Percentiles rank a stretch among this genome's conserved stretches.
Evolutionary conservation across 1,284 basidiomycete species (phyloP).

Genomic region (Ustilago trichophora): DNA sequence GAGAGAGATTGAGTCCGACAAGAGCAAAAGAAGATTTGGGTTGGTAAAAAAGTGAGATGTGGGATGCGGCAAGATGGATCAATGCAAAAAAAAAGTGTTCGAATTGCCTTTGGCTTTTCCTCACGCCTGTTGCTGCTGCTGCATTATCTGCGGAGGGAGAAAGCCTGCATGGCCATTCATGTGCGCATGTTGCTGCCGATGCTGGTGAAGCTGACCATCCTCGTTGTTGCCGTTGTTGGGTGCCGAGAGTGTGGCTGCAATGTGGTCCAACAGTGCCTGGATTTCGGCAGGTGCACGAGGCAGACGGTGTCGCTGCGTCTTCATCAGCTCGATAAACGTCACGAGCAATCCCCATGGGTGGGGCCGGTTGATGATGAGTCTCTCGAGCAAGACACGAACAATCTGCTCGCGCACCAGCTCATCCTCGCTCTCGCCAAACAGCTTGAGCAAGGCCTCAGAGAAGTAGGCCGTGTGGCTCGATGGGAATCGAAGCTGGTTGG

Average conservation of each 20-base stretch:
- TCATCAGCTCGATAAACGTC: constrained; percentile 88
- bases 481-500: constrained; percentile 82
- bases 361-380: constrained; percentile 90
- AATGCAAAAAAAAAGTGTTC: too few relatives aligned
- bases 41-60: too few relatives aligned
- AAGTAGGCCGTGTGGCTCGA: constrained; percentile 74
- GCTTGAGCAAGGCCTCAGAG: constrained; percentile 83
- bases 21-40: too few relatives aligned
- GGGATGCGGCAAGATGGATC: too few relatives aligned
- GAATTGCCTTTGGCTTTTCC: too few relatives aligned
- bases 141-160: constrained; percentile 23
- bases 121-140: constrained; percentile 21
- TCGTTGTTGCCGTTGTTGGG: constrained; percentile 1
- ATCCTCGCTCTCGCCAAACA: constrained; percentile 74
- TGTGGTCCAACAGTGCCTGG: constrained; percentile 61
- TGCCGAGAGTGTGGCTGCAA: constrained; percentile 41
- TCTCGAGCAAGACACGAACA: constrained; percentile 88
- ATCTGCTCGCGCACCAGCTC: constrained; percentile 87
- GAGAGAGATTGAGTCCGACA: too few relatives aligned
- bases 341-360: constrained; percentile 97
- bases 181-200: constrained; percentile 18
- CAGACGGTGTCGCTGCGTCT: constrained; percentile 48
- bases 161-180: constrained; percentile 29
- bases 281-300: constrained; percentile 62
- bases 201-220: constrained; percentile 8